A percentile compares a stretch with the other conserved stretches of the same genome.
Conservation (phyloP, 495 filamentous ascomycete genomes). For the Penicillium paradoxum region DNA sequence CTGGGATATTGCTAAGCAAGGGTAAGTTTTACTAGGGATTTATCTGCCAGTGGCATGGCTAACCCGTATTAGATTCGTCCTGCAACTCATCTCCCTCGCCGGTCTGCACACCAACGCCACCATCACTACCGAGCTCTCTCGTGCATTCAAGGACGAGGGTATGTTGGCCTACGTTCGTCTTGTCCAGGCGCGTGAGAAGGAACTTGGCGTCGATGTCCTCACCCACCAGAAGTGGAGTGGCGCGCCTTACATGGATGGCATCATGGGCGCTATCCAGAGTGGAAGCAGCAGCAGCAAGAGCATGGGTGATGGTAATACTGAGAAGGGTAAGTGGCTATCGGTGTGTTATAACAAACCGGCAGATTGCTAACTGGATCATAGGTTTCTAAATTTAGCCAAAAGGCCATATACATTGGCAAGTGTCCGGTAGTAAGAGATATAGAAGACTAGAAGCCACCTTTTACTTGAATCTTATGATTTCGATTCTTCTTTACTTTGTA, state of each 20-base stretch:
- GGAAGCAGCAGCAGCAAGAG: conserved; percentile 78
- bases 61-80: conserved; percentile 57
- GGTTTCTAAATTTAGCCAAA: not conserved
- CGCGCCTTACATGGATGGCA: conserved; percentile 86
- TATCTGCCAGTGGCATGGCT: not conserved
- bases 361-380: not conserved
- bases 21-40: conserved; percentile 36
- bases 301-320: conserved; percentile 80
- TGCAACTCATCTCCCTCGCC: conserved; percentile 89
- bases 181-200: conserved; percentile 85
- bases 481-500: not conserved
- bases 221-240: conserved; percentile 99
- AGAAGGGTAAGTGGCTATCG: conserved; percentile 41
- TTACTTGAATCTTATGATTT: not conserved
- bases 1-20: conserved; percentile 91
- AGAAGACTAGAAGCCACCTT: not conserved
- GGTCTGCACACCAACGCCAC: conserved; percentile 87
- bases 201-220: conserved; percentile 86
- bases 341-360: not conserved
- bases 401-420: not conserved
- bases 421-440: not conserved
- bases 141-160: conserved; percentile 78
- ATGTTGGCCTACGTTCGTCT: conserved; percentile 95
- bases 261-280: conserved; percentile 86
- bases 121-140: conserved; percentile 78